A percentile compares a stretch with the other conserved stretches of the same genome.
Evolutionary conservation across 2,329 filamentous ascomycete species (phyloP).

Genomic region (Ophiocordyceps camponoti-floridani): DNA sequence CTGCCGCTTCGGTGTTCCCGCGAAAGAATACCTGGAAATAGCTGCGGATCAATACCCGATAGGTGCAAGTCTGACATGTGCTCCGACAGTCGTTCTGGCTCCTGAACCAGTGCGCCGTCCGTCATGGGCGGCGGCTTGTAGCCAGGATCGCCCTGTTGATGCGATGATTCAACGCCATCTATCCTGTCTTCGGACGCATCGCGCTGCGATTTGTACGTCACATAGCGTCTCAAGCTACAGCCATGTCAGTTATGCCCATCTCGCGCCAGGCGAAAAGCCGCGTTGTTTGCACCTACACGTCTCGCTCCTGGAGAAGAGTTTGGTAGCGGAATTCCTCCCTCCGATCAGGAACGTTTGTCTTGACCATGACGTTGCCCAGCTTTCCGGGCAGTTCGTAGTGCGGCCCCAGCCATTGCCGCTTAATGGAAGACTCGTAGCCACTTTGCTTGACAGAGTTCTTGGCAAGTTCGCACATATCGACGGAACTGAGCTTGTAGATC

Average conservation of each 20-base stretch:
- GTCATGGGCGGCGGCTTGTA: not conserved
- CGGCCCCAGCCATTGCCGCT: conserved; percentile 77
- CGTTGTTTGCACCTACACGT: conserved; percentile 44
- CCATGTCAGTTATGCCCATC: not conserved
- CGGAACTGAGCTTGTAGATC: conserved; percentile 91
- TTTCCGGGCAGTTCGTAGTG: conserved; percentile 65
- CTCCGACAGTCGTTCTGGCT: conserved; percentile 19
- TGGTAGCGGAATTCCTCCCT: conserved; percentile 79
- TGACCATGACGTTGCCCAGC: conserved; percentile 77
- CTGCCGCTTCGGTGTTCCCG: conserved; percentile 27
- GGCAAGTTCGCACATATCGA: conserved; percentile 96
- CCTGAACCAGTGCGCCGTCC: conserved; percentile 6
- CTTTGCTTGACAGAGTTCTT: conserved; percentile 93
- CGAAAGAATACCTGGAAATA: conserved; percentile 54
- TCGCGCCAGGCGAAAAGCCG: not conserved
- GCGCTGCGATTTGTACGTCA: conserved; percentile 13
- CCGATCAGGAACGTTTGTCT: conserved; percentile 91
- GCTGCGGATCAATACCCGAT: conserved; percentile 44
- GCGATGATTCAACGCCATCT: not conserved
- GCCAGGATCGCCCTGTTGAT: not conserved
- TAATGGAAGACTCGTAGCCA: conserved; percentile 77
- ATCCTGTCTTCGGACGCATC: conserved; percentile 6
- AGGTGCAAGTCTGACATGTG: conserved; percentile 26
- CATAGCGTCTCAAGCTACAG: conserved; percentile 24
- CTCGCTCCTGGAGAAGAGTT: conserved; percentile 66